Conservation (phyloP, 2,329 filamentous ascomycete species). For the Parastagonospora avenae region DNA sequence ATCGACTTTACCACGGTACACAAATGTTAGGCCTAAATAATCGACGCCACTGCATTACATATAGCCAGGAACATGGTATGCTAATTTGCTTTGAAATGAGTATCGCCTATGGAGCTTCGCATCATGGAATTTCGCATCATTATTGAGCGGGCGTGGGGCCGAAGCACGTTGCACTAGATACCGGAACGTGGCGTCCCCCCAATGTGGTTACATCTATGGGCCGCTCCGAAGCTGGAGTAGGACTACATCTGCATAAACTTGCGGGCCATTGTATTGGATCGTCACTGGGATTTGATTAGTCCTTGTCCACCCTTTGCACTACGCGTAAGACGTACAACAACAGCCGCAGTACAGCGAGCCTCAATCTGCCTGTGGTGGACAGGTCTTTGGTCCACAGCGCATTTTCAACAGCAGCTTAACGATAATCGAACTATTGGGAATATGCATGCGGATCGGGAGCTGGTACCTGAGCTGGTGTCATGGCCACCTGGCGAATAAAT, state of each 20-base stretch:
- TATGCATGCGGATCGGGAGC: conserved; percentile 4
- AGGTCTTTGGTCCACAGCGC: background rate
- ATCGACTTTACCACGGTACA: background rate
- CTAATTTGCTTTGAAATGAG: background rate
- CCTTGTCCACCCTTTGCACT: background rate
- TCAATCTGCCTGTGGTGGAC: background rate
- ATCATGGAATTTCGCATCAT: background rate
- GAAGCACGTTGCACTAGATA: background rate
- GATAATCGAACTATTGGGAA: conserved; percentile 2
- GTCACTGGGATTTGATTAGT: background rate
- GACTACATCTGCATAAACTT: conserved; percentile 2
- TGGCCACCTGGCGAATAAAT: conserved; percentile 4
- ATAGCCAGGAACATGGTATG: background rate
- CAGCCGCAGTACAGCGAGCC: background rate
- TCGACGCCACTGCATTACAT: background rate
- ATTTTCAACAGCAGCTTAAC: conserved; percentile 1
- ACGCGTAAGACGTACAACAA: background rate
- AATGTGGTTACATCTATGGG: conserved; percentile 2
- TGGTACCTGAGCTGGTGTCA: conserved; percentile 1
- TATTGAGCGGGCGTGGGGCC: conserved; percentile 2
- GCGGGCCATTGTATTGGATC: conserved; percentile 1
- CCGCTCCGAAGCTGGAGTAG: conserved; percentile 3
- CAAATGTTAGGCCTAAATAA: background rate
- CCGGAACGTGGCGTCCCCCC: conserved; percentile 1
- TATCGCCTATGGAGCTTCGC: background rate